These are phyloP conservation scores for Fusarium sp. DNA, from an alignment of 2,329 filamentous ascomycete genomes.

Conservation along the genomic window DNA sequence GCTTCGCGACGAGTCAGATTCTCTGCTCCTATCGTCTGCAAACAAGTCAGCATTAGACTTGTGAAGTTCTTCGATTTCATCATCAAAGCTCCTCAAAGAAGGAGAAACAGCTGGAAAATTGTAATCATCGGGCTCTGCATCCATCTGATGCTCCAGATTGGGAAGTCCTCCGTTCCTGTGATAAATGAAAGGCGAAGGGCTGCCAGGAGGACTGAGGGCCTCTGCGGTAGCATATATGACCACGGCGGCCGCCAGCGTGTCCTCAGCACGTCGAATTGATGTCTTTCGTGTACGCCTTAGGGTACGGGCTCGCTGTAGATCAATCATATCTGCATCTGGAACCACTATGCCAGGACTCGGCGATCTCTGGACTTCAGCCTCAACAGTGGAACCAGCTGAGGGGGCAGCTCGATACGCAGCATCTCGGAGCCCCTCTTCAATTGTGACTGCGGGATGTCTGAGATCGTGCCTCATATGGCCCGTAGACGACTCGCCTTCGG, in stretches of 20 bases:
- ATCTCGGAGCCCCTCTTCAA: constrained; percentile 28
- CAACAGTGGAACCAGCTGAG: not conserved
- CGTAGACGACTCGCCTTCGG: constrained; percentile 22
- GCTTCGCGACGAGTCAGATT: constrained; percentile 47
- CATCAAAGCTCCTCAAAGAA: constrained; percentile 47
- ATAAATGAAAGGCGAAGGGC: constrained; percentile 42
- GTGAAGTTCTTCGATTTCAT: constrained; percentile 53
- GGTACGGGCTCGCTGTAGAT: constrained; percentile 54
- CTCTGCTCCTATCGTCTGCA: constrained; percentile 60
- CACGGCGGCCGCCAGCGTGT: constrained; percentile 63
- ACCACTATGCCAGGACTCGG: constrained; percentile 59
- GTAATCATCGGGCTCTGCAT: constrained; percentile 39
- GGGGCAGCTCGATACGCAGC: constrained; percentile 13
- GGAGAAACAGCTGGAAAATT: constrained; percentile 47
- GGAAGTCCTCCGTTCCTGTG: constrained; percentile 40
- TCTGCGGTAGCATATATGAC: constrained; percentile 63
- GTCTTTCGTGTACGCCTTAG: constrained; percentile 57
- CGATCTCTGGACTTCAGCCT: constrained; percentile 41
- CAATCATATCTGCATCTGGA: constrained; percentile 51
- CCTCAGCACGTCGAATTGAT: constrained; percentile 59
- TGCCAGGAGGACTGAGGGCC: constrained; percentile 54
- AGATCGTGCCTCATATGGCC: constrained; percentile 23
- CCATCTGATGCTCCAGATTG: constrained; percentile 40
- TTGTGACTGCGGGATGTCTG: constrained; percentile 14
- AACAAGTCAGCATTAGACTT: constrained; percentile 64